Conservation (phyloP, 2,329 filamentous ascomycete species). For the Ascochyta viciae-villosae region DNA sequence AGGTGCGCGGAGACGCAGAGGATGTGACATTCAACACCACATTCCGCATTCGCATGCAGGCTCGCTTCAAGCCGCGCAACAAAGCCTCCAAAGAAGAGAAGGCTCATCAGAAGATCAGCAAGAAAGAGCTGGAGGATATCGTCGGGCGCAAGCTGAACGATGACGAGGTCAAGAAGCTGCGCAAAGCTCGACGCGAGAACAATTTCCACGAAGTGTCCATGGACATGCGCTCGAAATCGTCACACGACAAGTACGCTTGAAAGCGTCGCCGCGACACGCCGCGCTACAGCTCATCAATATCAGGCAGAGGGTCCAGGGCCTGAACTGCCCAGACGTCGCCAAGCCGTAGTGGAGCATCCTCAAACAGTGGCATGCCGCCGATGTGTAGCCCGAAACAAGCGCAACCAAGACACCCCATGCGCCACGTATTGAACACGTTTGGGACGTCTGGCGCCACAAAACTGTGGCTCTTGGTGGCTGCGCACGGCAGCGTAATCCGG, state of each 20-base stretch:
- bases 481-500: constrained; percentile 8
- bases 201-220: constrained; percentile 88
- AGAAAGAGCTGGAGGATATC: constrained; percentile 82
- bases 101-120: constrained; percentile 82
- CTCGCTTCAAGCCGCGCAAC: constrained; percentile 85
- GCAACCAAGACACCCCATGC: constrained; percentile 15
- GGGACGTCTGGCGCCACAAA: constrained; percentile 16
- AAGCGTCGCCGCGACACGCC: background rate
- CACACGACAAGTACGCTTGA: constrained; percentile 60
- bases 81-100: constrained; percentile 83
- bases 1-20: constrained; percentile 79
- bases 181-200: constrained; percentile 82
- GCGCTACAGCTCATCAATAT: background rate
- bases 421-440: constrained; percentile 16
- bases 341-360: constrained; percentile 15
- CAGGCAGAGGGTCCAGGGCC: background rate
- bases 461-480: constrained; percentile 15
- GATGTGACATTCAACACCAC: constrained; percentile 72
- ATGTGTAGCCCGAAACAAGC: constrained; percentile 3
- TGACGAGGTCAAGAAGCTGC: constrained; percentile 83
- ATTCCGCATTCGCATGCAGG: constrained; percentile 89
- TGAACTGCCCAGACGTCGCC: constrained; percentile 14
- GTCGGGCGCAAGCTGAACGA: constrained; percentile 80
- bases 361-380: constrained; percentile 11
- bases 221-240: constrained; percentile 87